Conservation (phyloP, 2,329 filamentous ascomycete genomes). For the Cryphonectria parasitica region DNA sequence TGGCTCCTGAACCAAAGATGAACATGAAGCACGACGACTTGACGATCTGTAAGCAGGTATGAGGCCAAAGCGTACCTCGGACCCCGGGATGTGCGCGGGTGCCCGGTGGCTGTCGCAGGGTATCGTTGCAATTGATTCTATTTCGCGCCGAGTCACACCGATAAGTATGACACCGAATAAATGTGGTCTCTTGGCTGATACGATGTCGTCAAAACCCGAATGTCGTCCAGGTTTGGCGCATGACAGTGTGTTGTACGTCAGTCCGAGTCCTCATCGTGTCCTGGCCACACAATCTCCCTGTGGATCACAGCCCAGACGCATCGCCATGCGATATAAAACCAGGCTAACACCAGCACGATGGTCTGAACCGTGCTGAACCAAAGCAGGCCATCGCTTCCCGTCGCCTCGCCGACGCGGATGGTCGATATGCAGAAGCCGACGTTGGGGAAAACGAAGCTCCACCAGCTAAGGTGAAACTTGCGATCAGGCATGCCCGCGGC, state of each 20-base stretch:
- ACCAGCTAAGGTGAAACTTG: slow-evolving; percentile 56
- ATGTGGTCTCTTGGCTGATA: background rate
- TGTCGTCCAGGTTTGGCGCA: background rate
- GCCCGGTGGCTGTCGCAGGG: background rate
- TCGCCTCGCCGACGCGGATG: slow-evolving; percentile 58
- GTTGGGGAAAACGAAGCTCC: slow-evolving; percentile 69
- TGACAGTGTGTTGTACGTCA: slow-evolving; percentile 12
- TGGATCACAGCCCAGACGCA: slow-evolving; percentile 54
- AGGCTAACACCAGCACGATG: slow-evolving; percentile 56
- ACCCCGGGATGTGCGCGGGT: background rate
- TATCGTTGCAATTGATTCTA: background rate
- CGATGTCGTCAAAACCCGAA: background rate
- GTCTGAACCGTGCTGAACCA: slow-evolving; percentile 61
- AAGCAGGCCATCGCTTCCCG: slow-evolving; percentile 56
- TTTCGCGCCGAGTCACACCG: background rate
- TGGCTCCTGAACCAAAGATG: background rate
- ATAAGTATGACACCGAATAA: background rate
- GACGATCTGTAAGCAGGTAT: background rate
- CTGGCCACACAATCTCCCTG: slow-evolving; percentile 60
- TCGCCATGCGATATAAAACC: slow-evolving; percentile 54
- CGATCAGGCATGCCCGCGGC: slow-evolving; percentile 40
- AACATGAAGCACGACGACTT: background rate
- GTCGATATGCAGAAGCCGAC: slow-evolving; percentile 64
- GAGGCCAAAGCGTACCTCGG: background rate
- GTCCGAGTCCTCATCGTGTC: slow-evolving; percentile 59